Conservation (phyloP, 768 basidiomycete species). For the Pleurotus salmoneostramineus region DNA sequence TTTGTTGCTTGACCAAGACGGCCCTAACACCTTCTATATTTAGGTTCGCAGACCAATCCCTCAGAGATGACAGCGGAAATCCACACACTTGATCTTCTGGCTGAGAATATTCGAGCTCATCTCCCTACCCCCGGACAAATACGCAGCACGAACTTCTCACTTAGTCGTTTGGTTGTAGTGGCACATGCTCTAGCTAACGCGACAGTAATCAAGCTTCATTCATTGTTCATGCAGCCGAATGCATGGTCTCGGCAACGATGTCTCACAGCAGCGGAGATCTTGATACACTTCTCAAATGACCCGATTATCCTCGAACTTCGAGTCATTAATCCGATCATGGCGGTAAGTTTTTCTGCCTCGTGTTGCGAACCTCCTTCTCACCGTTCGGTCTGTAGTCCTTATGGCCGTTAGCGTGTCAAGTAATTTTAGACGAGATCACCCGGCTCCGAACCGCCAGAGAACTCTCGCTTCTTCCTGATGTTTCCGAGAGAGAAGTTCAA, state of each 20-base stretch:
- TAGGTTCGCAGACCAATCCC: background rate
- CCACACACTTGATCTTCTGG: conserved; percentile 38
- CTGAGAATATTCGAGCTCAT: conserved; percentile 27
- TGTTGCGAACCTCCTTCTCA: conserved; percentile 1
- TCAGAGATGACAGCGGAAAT: conserved; percentile 26
- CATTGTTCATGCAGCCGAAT: conserved; percentile 2
- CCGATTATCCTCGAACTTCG: conserved; percentile 33
- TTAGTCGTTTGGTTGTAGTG: conserved; percentile 32
- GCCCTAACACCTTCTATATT: background rate
- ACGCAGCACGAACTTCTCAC: background rate
- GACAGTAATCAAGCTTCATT: conserved; percentile 10
- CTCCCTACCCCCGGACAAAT: background rate
- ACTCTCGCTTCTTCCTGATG: conserved; percentile 22
- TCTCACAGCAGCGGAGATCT: conserved; percentile 10
- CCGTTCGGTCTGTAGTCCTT: conserved; percentile 27
- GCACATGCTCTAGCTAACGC: conserved; percentile 13
- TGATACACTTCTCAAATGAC: conserved; percentile 28
- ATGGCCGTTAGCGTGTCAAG: conserved; percentile 42
- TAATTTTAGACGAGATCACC: conserved; percentile 43
- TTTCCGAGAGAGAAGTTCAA: conserved; percentile 27
- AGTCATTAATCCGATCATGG: conserved; percentile 45
- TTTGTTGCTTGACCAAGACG: background rate
- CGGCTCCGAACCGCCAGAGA: conserved; percentile 13
- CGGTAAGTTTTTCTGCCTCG: conserved; percentile 28
- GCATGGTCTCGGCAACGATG: conserved; percentile 1